These are phyloP conservation scores for Plasmodium adleri DNA, from an alignment of 169 alveolate genomes.

Conservation along the genomic window DNA sequence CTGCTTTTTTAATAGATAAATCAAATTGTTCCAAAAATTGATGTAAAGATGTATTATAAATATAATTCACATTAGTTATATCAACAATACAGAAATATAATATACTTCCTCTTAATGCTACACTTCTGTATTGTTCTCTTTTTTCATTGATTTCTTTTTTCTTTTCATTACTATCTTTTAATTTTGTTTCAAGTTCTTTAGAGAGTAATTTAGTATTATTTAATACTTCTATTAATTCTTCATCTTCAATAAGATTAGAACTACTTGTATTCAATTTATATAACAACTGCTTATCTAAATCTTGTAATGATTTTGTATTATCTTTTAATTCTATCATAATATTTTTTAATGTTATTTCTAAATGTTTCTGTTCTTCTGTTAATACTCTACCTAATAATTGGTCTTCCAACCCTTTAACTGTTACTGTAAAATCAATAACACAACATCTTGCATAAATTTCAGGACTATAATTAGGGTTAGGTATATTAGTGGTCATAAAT, in stretches of 20 bases:
- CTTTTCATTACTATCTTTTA: conserved; percentile 87
- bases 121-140: conserved; percentile 96
- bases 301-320: conserved; percentile 94
- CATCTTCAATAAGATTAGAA: conserved; percentile 95
- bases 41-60: conserved; percentile 96
- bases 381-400: conserved; percentile 97
- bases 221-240: conserved; percentile 95
- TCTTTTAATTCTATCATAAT: conserved; percentile 93
- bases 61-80: conserved; percentile 95
- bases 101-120: conserved; percentile 97
- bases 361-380: conserved; percentile 94
- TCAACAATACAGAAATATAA: conserved; percentile 95
- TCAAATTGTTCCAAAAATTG: conserved; percentile 97
- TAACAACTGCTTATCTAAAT: conserved; percentile 92
- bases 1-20: conserved; percentile 93
- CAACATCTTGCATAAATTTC: conserved; percentile 97
- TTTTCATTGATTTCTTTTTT: conserved; percentile 93
- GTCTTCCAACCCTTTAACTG: conserved; percentile 95
- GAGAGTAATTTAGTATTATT: conserved; percentile 94
- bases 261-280: conserved; percentile 94
- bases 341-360: conserved; percentile 93
- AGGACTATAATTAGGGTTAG: conserved; percentile 97
- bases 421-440: conserved; percentile 97
- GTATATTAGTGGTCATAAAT: conserved; percentile 95
- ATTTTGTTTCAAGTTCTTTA: conserved; percentile 93